Conservation (phyloP, 371 early-diverging fungal genomes). For the Lichtheimia corymbifera region DNA sequence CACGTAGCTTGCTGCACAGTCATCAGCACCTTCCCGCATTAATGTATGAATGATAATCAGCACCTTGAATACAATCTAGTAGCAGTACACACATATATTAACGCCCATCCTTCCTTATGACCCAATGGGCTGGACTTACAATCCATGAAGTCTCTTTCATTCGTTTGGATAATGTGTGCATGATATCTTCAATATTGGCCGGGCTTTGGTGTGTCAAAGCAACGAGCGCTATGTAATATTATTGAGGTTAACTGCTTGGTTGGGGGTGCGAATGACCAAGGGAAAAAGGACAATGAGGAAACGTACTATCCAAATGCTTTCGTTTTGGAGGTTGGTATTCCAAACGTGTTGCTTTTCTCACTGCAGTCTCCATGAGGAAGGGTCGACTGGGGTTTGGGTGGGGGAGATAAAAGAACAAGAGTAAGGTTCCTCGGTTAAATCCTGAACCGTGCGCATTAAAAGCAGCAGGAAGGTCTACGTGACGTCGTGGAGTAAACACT, state of each 20-base stretch:
- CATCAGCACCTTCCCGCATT: slow-evolving; percentile 79
- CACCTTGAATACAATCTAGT: slow-evolving; percentile 87
- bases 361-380: slow-evolving; percentile 71
- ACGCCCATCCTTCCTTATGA: slow-evolving; percentile 14
- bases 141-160: slow-evolving; percentile 81
- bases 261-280: background rate
- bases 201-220: slow-evolving; percentile 48
- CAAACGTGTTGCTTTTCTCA: slow-evolving; percentile 77
- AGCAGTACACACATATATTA: slow-evolving; percentile 12
- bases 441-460: too few relatives aligned
- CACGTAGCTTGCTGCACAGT: slow-evolving; percentile 70
- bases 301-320: slow-evolving; percentile 83
- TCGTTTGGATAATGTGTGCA: slow-evolving; percentile 58
- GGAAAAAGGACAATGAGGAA: background rate
- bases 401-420: background rate
- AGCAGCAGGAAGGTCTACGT: background rate
- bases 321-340: slow-evolving; percentile 79
- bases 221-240: slow-evolving; percentile 39
- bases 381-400: background rate
- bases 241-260: slow-evolving; percentile 1
- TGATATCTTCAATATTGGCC: slow-evolving; percentile 60
- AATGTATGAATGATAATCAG: slow-evolving; percentile 85
- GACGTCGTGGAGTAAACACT: slow-evolving; percentile 9
- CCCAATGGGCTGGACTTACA: slow-evolving; percentile 40
- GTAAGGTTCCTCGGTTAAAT: too few relatives aligned